phyloP scores from a whole-genome alignment of 73 alveolate species.

The Tetrahymena malaccensis region DNA sequence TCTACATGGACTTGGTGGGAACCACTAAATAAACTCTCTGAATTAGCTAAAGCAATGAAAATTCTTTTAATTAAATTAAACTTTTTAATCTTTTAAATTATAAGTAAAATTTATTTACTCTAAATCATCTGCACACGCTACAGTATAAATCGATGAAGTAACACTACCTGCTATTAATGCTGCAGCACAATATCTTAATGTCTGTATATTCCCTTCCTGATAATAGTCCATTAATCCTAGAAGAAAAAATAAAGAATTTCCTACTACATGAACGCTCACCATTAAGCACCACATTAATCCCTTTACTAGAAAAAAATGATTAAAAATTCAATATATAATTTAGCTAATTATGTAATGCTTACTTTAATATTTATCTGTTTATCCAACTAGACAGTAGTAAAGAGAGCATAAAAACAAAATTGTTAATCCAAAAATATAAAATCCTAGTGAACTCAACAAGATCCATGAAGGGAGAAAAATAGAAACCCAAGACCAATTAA shows the following conservation, averaged over 20 bases:
- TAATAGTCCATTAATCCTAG: not conserved
- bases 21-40: not conserved
- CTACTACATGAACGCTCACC: not conserved
- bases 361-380: not conserved
- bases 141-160: not conserved
- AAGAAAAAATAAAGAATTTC: not conserved
- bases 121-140: not conserved
- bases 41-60: not conserved
- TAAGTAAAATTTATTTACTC: not conserved
- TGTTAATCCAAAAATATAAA: not conserved
- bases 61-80: not conserved
- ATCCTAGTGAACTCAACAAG: not conserved
- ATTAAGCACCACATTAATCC: not conserved
- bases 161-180: not conserved
- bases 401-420: not conserved
- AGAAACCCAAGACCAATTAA: not conserved
- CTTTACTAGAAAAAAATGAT: not conserved
- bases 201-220: not conserved
- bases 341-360: not conserved
- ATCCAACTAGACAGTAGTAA: not conserved
- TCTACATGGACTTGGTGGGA: not conserved
- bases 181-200: not conserved
- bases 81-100: not conserved
- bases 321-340: no score
- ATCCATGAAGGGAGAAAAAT: not conserved